Base-by-base conservation (phyloP, 1,139 yeast genomes). In the Saccharomyces uvarum region DNA sequence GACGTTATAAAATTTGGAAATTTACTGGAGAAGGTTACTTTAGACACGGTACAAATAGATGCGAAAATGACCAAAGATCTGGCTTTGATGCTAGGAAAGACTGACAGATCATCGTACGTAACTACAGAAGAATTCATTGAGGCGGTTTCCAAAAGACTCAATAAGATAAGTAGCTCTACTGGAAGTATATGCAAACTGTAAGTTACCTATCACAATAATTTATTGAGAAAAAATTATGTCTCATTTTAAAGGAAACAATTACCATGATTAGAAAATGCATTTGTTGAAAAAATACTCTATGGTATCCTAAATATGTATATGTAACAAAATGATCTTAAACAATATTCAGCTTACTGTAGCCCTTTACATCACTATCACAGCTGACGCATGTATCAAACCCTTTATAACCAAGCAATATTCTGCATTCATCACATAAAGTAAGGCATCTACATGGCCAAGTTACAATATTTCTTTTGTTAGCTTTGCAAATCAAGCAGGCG, bases 361-460 rank as follows among this genome's bases (percentile, higher is more conserved):
- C 82, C 32, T 83, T 83, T 2, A 90, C 96, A 16, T 79, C 79
- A 28, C 84, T 75, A 48, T 96, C 78, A 65, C 98, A 90, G 63
- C 96, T 87, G 0, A 89, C 95, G 70, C 98, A 90, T 1, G 86
- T 86, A 55, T 81, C 82, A 64, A 86, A 84, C 13, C 88, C 87
- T 58, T 89, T 79, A 26, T 84, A 73, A 2, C 89, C 91, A 54
- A 90, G 75, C 13, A 87, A 80, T 31, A 84, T 73, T 26, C 97
- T 77, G 66, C 98, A 90, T n/a, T 81, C 78, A 59, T 89, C 96
- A 70, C 98, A 90, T 8, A 90, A 76, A 0, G 96, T 89, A 59
- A 90, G 81, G 69, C 98, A 90, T 62, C 83, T 80, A 68, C 98
- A 90, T 0, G 98, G 98, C 97, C 97, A 90, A 2, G 93, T 75